Evolutionary conservation across 352 stramenopile genomes (phyloP).

Genomic region (Pythium insidiosum): DNA sequence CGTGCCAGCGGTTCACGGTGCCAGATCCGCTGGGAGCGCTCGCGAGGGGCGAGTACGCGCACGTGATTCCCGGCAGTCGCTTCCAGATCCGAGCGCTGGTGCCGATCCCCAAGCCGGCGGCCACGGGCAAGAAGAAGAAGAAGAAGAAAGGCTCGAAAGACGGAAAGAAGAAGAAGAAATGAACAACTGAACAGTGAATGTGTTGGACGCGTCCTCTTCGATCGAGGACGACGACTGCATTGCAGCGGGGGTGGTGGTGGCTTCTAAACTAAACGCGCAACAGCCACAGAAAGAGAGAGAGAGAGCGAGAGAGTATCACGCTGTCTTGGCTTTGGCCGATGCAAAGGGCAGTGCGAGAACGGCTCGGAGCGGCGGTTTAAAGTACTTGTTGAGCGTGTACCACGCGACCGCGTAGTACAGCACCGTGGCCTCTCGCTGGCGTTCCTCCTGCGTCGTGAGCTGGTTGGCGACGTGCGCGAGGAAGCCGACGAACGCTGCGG

Average conservation of each 20-base stretch:
- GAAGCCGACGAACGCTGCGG: slow-evolving; percentile 33
- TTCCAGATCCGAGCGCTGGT: slow-evolving; percentile 68
- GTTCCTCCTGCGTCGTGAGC: slow-evolving; percentile 36
- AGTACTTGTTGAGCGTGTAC: slow-evolving; percentile 71
- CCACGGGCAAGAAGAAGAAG: too few relatives aligned
- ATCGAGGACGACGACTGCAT: too few relatives aligned
- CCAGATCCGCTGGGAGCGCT: slow-evolving; percentile 31
- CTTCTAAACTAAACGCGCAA: too few relatives aligned
- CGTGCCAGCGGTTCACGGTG: slow-evolving; percentile 31
- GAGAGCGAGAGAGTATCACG: too few relatives aligned
- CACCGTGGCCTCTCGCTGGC: slow-evolving; percentile 32
- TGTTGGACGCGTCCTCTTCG: too few relatives aligned
- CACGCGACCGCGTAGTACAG: slow-evolving; percentile 65
- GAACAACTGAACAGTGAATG: too few relatives aligned
- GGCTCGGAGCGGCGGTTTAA: slow-evolving; percentile 33
- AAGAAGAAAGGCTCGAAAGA: too few relatives aligned
- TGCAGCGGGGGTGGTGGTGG: too few relatives aligned
- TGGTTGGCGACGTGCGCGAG: slow-evolving; percentile 54
- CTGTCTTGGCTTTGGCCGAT: slow-evolving; percentile 1
- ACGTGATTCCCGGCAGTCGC: slow-evolving; percentile 50
- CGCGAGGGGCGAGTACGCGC: slow-evolving; percentile 39
- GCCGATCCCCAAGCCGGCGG: too few relatives aligned
- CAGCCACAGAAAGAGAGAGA: too few relatives aligned
- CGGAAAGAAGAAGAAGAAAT: slow-evolving; percentile 49
- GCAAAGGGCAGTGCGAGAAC: slow-evolving; percentile 20